Evolutionary conservation across 2,329 filamentous ascomycete genomes (phyloP), one percentile per base, ranked within the genome.

Genomic region (Fusarium cyanostomum): DNA sequence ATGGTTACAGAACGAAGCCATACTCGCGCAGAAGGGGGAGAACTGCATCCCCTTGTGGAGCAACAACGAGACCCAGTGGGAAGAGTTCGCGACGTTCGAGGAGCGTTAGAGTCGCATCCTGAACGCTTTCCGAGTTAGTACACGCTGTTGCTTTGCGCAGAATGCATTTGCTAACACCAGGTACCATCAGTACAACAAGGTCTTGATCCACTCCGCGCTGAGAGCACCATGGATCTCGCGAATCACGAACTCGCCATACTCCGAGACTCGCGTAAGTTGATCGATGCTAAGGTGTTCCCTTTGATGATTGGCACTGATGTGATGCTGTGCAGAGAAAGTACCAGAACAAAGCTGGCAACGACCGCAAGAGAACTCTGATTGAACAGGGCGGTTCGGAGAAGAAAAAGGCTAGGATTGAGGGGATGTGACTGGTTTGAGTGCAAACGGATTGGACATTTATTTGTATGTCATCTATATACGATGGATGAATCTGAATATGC

Each of bases 21-120:
- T 66, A 4, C 12, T 44, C 9, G 57, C 66, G 0, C 68, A 70
- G 21, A 44, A 63, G 44, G 68, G 68, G 3, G 24, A 37, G 4
- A 70, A 67, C 45, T 46, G 28, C n/a, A 34, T 66, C 27, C 68
- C 68, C 1, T 38, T 70, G 1, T 70, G 66, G 68, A 69, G 68
- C 9, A 55, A 58, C 39, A 58, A 54, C 11, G 68, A 70, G n/a
- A 49, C 65, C 12, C 60, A 67, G 33, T 67, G 68, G 63, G 68
- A 70, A 37, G 58, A 70, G 55, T 69, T 59, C 37, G 56, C 41
- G 15, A 66, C 55, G 30, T 70, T 70, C 51, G 59, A 51, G 54
- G 66, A 67, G 60, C 68, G 68, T 49, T 70, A 69, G 68, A 42
- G 28, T 26, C 66, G 61, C 54, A 61, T 70, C 53, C 52, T 70